Conservation (phyloP, 2,329 filamentous ascomycete species). For the Tolypocladium guangdongense region DNA sequence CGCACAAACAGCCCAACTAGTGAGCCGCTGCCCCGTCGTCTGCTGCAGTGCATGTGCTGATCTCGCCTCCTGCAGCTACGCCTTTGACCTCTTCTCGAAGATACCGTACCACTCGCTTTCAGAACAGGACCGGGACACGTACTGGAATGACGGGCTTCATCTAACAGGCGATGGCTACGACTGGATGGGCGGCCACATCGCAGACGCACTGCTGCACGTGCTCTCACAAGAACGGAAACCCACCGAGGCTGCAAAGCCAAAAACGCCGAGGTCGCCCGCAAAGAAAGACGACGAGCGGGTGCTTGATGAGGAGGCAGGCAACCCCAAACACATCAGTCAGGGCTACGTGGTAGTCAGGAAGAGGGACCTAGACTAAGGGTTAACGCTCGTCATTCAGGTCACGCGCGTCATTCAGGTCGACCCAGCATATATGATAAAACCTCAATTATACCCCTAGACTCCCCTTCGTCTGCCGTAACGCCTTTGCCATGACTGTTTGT, state of each 20-base stretch:
- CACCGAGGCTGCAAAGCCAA: background rate
- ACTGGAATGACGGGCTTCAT: constrained; percentile 54
- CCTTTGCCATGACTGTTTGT: background rate
- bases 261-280: constrained; percentile 10
- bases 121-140: constrained; percentile 30
- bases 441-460: background rate
- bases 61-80: constrained; percentile 30
- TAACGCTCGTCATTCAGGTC: background rate
- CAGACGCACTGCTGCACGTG: constrained; percentile 38
- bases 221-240: constrained; percentile 8
- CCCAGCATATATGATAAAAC: background rate
- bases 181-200: constrained; percentile 48
- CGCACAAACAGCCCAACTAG: constrained; percentile 38
- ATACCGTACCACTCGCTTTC: constrained; percentile 43
- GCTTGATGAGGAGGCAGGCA: constrained; percentile 40
- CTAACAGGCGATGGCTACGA: constrained; percentile 49
- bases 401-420: background rate
- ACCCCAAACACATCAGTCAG: constrained; percentile 33
- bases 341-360: constrained; percentile 44
- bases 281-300: constrained; percentile 23
- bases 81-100: constrained; percentile 43
- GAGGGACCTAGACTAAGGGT: constrained; percentile 36
- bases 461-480: background rate
- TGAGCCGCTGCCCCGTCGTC: constrained; percentile 23
- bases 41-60: background rate